phyloP scores from a whole-genome alignment of 2,329 filamentous ascomycete genomes.

The Xylaria arbuscula region DNA sequence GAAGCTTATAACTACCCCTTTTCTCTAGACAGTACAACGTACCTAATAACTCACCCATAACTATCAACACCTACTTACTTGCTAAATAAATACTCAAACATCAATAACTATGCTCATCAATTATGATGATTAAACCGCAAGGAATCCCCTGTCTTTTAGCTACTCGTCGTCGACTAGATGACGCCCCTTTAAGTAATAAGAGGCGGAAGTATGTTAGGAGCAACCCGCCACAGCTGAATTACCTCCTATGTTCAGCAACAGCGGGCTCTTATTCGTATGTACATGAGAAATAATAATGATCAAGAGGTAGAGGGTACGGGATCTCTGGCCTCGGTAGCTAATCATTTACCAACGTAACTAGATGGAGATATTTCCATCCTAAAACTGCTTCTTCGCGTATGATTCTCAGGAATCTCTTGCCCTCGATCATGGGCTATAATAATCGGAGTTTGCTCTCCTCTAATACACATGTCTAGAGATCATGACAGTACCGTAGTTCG shows the following conservation, averaged over 20 bases:
- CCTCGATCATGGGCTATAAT: not conserved
- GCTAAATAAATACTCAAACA: not conserved
- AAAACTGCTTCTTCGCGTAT: not conserved
- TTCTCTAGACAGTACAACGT: not conserved
- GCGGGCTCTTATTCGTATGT: too few species aligned
- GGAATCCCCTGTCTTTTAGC: not conserved
- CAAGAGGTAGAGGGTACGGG: too few species aligned
- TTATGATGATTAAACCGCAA: too few species aligned
- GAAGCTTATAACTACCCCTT: too few species aligned
- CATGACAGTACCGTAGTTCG: not conserved
- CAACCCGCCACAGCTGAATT: slow-evolving; percentile 14
- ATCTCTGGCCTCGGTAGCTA: too few species aligned
- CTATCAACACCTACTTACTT: not conserved
- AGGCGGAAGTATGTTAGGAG: slow-evolving; percentile 9
- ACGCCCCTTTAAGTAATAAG: slow-evolving; percentile 15
- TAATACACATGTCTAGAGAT: not conserved
- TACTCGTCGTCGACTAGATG: not conserved
- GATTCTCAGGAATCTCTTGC: not conserved
- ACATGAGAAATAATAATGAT: too few species aligned
- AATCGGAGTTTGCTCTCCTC: too few species aligned
- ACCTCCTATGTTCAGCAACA: slow-evolving; percentile 8
- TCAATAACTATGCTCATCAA: not conserved
- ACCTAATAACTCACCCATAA: not conserved
- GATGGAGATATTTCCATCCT: not conserved
- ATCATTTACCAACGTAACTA: too few species aligned